Evolutionary conservation across 2,329 filamentous ascomycete species (phyloP), one percentile per base, ranked within the genome.

Genomic region (Apiospora marii): DNA sequence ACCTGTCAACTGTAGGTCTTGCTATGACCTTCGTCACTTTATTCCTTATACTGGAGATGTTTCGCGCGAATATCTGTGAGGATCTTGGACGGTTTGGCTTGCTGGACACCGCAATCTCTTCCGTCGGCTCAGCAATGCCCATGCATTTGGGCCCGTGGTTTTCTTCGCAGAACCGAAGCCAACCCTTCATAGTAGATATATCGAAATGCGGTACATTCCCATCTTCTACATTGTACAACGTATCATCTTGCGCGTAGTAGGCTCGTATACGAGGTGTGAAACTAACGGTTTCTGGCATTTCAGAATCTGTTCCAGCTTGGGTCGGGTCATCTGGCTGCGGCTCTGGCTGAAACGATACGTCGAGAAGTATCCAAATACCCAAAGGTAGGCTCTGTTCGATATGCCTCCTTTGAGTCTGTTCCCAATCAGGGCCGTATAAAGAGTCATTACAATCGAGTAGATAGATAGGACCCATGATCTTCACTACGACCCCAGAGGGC

Each of bases 131-230:
- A 14, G 49, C n/a, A 13, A 10, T 27, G n/a, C 10, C 10, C 49
- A 53, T 5, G n/a, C 49, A 53, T 27, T 53, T n/a, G n/a, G 12
- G 7, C 49, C 49, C 49, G n/a, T 53, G 49, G n/a, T 14, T 3
- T 14, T 53, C 49, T 53, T 53, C 49, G 49, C 49, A 53, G n/a
- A 53, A 27, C 3, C 49, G 49, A 53, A 53, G 49, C 49, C 49
- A 53, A n/a, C n/a, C n/a, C 27, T 53, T 53, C n/a, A 53, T 8
- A 12, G 49, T 53, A 24, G 49, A 24, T 14, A 27, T 27, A 27
- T 53, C 49, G 49, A 53, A 53, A 53, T 53, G 12, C 8, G n/a
- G 49, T 14, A 53, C 49, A n/a, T 53, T 4, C 12, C 49, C n/a
- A 24, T 27, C 12, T 53, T 53, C 49, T 3, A 53, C 24, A 4